These are phyloP conservation scores for Penicillium canariense DNA, from an alignment of 495 filamentous ascomycete species.

Conservation along the genomic window DNA sequence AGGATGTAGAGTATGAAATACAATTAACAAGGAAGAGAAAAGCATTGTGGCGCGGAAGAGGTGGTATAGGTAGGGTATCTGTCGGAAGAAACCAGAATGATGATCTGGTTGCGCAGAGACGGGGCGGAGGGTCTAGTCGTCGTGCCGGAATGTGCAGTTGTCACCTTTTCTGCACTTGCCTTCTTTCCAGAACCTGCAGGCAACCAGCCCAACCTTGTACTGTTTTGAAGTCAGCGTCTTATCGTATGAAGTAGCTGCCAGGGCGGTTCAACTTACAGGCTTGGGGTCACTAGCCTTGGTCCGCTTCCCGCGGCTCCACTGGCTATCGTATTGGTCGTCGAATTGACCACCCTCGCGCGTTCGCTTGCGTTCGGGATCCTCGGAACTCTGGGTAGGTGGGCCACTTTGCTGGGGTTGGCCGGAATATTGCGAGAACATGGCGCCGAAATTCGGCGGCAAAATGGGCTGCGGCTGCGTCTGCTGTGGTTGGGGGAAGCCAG, in stretches of 20 bases:
- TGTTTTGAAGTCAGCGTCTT: constrained; percentile 21
- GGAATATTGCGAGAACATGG: constrained; percentile 49
- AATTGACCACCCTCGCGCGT: constrained; percentile 34
- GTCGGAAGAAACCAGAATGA: background rate
- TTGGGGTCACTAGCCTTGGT: constrained; percentile 33
- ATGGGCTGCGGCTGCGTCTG: constrained; percentile 24
- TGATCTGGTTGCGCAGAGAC: background rate
- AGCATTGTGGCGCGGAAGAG: background rate
- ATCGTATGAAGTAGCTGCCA: background rate
- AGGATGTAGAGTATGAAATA: constrained; percentile 6
- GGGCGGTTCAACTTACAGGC: constrained; percentile 30
- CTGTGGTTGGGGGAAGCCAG: constrained; percentile 23
- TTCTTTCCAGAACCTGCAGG: constrained; percentile 75
- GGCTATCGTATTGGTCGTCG: constrained; percentile 31
- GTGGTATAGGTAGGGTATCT: constrained; percentile 6
- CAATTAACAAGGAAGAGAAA: constrained; percentile 5
- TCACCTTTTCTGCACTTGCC: constrained; percentile 83
- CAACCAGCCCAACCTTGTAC: constrained; percentile 45
- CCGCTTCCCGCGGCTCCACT: constrained; percentile 35
- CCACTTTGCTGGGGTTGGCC: constrained; percentile 32
- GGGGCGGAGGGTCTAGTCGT: too few species aligned
- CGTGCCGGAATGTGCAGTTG: constrained; percentile 79
- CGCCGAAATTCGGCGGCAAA: constrained; percentile 44
- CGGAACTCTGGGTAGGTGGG: constrained; percentile 26
- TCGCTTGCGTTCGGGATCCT: constrained; percentile 47